Evolutionary conservation across 768 basidiomycete species (phyloP).

Genomic region (Amanita pseudoporphyria): DNA sequence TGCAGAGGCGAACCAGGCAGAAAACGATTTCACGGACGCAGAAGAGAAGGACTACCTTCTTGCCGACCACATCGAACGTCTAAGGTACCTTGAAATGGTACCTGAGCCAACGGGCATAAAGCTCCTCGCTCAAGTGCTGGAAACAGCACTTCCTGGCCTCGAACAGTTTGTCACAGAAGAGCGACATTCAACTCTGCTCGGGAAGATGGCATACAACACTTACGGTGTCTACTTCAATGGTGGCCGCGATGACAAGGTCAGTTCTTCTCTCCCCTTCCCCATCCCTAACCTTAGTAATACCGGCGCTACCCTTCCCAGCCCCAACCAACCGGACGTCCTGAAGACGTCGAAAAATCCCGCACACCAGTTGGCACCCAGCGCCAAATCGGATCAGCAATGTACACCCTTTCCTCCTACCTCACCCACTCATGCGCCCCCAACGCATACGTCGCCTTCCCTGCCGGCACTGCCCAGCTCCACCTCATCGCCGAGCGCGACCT

Average conservation of each 20-base stretch:
- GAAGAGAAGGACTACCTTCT: slow-evolving; percentile 49
- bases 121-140: slow-evolving; percentile 44
- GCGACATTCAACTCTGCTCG: slow-evolving; percentile 46
- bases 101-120: slow-evolving; percentile 38
- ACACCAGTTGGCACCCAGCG: slow-evolving; percentile 67
- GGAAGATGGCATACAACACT: slow-evolving; percentile 70
- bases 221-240: slow-evolving; percentile 61
- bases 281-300: background rate
- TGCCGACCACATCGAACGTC: slow-evolving; percentile 68
- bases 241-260: slow-evolving; percentile 66
- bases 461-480: slow-evolving; percentile 59
- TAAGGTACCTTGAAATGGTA: slow-evolving; percentile 54
- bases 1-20: slow-evolving; percentile 8
- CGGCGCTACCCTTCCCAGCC: slow-evolving; percentile 31
- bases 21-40: slow-evolving; percentile 36
- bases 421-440: slow-evolving; percentile 68
- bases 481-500: slow-evolving; percentile 59
- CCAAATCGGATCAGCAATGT: slow-evolving; percentile 71
- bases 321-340: slow-evolving; percentile 40
- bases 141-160: slow-evolving; percentile 57
- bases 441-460: slow-evolving; percentile 52
- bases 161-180: slow-evolving; percentile 64
- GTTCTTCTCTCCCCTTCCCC: slow-evolving; percentile 9
- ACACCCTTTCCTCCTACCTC: slow-evolving; percentile 69
- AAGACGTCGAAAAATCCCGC: slow-evolving; percentile 66